Evolutionary conservation across 371 early-diverging fungal species (phyloP).

Genomic region (Fennellomyces sp.): DNA sequence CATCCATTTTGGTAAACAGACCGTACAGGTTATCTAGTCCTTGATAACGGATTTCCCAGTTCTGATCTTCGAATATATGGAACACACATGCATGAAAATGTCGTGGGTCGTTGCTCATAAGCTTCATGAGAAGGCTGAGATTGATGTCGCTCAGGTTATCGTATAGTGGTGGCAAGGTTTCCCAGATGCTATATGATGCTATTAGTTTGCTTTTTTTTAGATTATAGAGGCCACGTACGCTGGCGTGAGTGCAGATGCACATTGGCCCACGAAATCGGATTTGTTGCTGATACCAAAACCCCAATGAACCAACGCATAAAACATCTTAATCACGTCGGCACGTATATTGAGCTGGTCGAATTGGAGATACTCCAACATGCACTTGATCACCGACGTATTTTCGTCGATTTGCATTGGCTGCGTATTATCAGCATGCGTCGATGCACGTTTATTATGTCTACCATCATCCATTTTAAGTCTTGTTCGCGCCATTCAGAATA

Average conservation of each 20-base stretch:
- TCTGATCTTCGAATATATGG: constrained; percentile 43
- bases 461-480: no score
- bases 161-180: constrained; percentile 38
- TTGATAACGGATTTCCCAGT: constrained; percentile 56
- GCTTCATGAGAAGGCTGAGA: constrained; percentile 43
- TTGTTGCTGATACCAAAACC: constrained; percentile 37
- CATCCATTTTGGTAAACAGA: constrained; percentile 59
- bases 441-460: constrained; percentile 34
- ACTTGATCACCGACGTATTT: constrained; percentile 32
- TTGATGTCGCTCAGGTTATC: constrained; percentile 42
- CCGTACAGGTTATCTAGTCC: constrained; percentile 56
- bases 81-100: constrained; percentile 48
- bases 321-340: constrained; percentile 39
- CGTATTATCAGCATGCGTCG: constrained; percentile 24
- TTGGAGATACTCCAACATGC: constrained; percentile 37
- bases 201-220: not conserved
- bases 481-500: no score
- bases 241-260: constrained; percentile 36
- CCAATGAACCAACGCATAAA: constrained; percentile 46
- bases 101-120: constrained; percentile 38
- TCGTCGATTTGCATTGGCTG: constrained; percentile 28
- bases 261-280: constrained; percentile 33
- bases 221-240: constrained; percentile 29
- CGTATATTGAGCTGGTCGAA: constrained; percentile 40
- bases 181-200: constrained; percentile 42